Base-by-base conservation (phyloP, 768 basidiomycete species). In the Lactifluus echinatus region DNA sequence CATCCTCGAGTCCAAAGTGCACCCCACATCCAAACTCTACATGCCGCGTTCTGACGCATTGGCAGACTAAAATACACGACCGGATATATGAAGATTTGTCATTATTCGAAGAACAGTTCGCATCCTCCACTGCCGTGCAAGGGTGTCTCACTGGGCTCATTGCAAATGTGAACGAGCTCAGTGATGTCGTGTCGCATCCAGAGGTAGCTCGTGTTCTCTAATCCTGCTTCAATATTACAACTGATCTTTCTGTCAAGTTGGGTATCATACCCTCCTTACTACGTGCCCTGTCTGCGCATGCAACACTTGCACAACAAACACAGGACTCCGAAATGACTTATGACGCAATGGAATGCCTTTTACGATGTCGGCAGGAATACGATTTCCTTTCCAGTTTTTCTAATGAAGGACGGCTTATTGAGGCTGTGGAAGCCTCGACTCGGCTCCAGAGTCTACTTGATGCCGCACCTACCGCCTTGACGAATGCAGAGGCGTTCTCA, bases 1-100 rank as follows among this genome's bases (percentile, higher is more conserved):
- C 12, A 87, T 93, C 58, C 71, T 72, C 23, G 72, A 74, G 34
- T 89, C 87, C 11, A 88, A 89, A 76, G 92, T 90, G 65, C 49
- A 37, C 31, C 28, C 24, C 45, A n/a, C 23, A 15, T 19, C 31
- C 29, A 17, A 17, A n/a, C 34, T 36, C 51, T 59, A 26, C 31
- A 26, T 51, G 33, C 51, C 1, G 53, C 54, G 28, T 57, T 43
- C 31, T 21, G 23, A 33, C 17, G 29, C 24, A 50, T 24, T 40
- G 43, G 24, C 70, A 92, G 83, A 72, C 75, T 64, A 79, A 75
- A 64, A 83, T 95, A 62, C 83, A 86, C 63, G 82, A 86, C 62
- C 81, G 87, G 47, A 84, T 92, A 62, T 77, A 84, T 56, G 70
- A 73, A 15, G 79, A 90, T 68, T 71, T 82, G 15, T 79, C 82